phyloP scores from a whole-genome alignment of 257 asterid species.

The Handroanthus guayacan region DNA sequence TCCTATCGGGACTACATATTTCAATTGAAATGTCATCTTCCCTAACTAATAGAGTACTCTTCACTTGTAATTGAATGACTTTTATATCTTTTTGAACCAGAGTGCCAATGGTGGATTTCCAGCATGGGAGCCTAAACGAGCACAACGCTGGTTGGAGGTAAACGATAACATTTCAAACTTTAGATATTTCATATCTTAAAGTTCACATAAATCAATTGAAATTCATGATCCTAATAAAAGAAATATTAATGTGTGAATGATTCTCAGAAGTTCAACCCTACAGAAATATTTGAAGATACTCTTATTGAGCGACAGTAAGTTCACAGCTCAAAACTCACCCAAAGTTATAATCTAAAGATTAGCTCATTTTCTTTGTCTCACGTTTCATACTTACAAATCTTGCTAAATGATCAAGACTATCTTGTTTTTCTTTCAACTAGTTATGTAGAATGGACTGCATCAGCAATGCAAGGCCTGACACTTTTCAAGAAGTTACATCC shows the following conservation, averaged over 20 bases:
- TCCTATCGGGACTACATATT: neutral
- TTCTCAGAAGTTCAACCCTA: constrained; percentile 58
- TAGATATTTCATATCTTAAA: neutral
- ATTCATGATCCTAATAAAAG: neutral
- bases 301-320: constrained; percentile 63
- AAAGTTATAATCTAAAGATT: neutral
- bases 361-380: neutral
- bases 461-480: constrained; percentile 54
- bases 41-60: neutral
- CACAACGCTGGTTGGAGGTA: constrained; percentile 66
- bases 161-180: neutral
- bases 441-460: constrained; percentile 66
- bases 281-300: constrained; percentile 57
- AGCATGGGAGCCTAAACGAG: constrained; percentile 67
- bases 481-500: constrained; percentile 53
- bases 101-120: constrained; percentile 60
- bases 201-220: neutral
- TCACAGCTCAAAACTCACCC: neutral
- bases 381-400: neutral
- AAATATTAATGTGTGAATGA: neutral
- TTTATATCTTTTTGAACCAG: constrained; percentile 31
- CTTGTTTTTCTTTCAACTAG: constrained; percentile 29
- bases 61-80: neutral
- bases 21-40: neutral
- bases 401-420: neutral